phyloP scores from a whole-genome alignment of 108 stramenopile genomes.

The Pseudonitzschia delicatissima region DNA sequence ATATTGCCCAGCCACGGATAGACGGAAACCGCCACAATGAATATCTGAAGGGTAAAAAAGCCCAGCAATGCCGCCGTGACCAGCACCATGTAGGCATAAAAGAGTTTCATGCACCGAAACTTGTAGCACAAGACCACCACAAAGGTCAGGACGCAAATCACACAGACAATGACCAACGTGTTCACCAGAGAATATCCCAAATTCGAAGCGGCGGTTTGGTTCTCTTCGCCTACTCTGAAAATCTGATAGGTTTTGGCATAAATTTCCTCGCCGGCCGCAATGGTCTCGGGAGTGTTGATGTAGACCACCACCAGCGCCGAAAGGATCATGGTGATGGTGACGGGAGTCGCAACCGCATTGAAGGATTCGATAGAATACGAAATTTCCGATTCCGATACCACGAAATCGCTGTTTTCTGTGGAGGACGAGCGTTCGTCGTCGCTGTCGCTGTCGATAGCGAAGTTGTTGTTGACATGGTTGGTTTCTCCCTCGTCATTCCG shows the following conservation, averaged over 20 bases:
- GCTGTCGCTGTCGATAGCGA: neutral
- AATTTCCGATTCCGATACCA: slow-evolving; percentile 24
- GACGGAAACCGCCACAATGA: slow-evolving; percentile 63
- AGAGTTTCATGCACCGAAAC: slow-evolving; percentile 80
- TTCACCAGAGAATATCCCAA: slow-evolving; percentile 81
- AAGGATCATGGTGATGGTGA: slow-evolving; percentile 70
- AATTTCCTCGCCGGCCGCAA: slow-evolving; percentile 49
- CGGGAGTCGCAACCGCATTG: slow-evolving; percentile 54
- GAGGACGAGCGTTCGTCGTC: no score
- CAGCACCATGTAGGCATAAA: slow-evolving; percentile 88
- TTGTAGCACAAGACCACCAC: slow-evolving; percentile 90
- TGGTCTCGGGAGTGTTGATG: slow-evolving; percentile 65
- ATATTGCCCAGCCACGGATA: slow-evolving; percentile 64
- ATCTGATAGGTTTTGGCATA: slow-evolving; percentile 54
- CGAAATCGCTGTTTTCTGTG: neutral
- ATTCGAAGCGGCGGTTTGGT: slow-evolving; percentile 2
- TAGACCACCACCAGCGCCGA: slow-evolving; percentile 62
- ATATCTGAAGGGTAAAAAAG: slow-evolving; percentile 75
- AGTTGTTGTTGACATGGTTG: slow-evolving; percentile 1
- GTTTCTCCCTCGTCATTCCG: neutral
- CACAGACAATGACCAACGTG: slow-evolving; percentile 87
- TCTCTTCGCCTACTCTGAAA: slow-evolving; percentile 27
- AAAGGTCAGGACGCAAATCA: slow-evolving; percentile 87
- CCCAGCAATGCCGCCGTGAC: slow-evolving; percentile 79
- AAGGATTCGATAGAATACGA: slow-evolving; percentile 63